Conservation (phyloP, 208 protist genomes). For the Blastocrithidia nonstop region DNA sequence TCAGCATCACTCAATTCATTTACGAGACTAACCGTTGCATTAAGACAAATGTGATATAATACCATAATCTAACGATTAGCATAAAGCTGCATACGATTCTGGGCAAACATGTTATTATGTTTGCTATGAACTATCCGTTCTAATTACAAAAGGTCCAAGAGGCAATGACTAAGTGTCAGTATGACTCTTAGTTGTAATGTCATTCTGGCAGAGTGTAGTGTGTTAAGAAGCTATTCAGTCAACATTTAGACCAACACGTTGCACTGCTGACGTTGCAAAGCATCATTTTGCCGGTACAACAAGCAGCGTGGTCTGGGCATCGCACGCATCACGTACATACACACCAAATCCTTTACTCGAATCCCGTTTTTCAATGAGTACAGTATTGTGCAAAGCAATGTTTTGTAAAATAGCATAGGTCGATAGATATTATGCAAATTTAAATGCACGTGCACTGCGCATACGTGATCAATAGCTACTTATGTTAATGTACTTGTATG, state of each 20-base stretch:
- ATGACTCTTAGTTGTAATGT: too few relatives aligned
- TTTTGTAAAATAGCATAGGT: conserved; percentile 70
- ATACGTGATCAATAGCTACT: neutral
- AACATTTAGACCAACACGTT: conserved; percentile 35
- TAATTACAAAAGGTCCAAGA: too few relatives aligned
- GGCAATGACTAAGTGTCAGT: too few relatives aligned
- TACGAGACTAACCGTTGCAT: conserved; percentile 4
- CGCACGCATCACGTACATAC: conserved; percentile 73
- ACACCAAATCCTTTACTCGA: conserved; percentile 43
- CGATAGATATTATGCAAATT: conserved; percentile 63
- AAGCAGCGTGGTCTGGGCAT: conserved; percentile 58
- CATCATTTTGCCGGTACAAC: conserved; percentile 52
- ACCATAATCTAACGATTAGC: conserved; percentile 16
- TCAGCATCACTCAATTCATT: conserved; percentile 69
- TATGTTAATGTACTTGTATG: neutral
- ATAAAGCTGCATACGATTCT: neutral
- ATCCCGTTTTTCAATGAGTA: conserved; percentile 72
- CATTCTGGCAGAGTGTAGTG: too few relatives aligned
- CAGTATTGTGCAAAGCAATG: conserved; percentile 65
- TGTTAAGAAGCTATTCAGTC: too few relatives aligned
- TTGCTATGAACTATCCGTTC: too few relatives aligned
- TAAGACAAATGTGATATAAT: conserved; percentile 38
- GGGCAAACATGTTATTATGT: too few relatives aligned
- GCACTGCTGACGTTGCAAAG: conserved; percentile 27
- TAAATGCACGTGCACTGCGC: neutral